Base-by-base conservation (phyloP, 2,329 filamentous ascomycete species). In the Fusarium mangiferae region DNA sequence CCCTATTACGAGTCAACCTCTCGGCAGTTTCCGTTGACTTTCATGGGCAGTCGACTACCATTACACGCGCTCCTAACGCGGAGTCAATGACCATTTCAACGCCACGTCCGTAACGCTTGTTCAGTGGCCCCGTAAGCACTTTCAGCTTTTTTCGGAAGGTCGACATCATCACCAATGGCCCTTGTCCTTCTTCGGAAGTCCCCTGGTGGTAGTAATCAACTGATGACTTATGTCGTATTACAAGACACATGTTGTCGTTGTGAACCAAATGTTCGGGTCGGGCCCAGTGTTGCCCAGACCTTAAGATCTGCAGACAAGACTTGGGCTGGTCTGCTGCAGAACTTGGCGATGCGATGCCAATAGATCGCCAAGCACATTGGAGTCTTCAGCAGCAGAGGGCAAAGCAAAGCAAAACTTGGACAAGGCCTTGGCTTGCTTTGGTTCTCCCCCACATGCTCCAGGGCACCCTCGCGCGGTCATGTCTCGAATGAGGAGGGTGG, bases 101-200 rank as follows among this genome's bases (percentile, higher is more conserved):
- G 64, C 71, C 71, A 66, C 61, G 62, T 61, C 55, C 62, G 41
- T 44, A 57, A 68, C 57, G 28, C 26, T 39, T 62, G 52, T 22
- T 30, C 35, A 44, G 24, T 55, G 46, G 51, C 44, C 51, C 67
- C 66, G 41, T 77, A 70, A 67, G 62, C 36, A 72, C 55, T 51
- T 67, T 77, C 65, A 49, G 52, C 75, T 75, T 45, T 33, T 73
- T 78, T 56, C 33, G 75, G 75, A 78, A 77, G 76, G 74, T 78
- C 68, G 56, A 52, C 51, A 52, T 75, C 38, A 67, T 56, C 17
- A 17, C 49, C 49, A 56, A 67, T 52, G 24, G n/a, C 54, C 46
- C 58, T 65, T 64, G 55, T 61, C 36, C 39, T 20, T 68, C 20
- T 45, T 41, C 42, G 33, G 46, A 30, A n/a, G 20, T 20, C 30